Base-by-base conservation (phyloP, 768 basidiomycete genomes). In the Polyporus arcularius region DNA sequence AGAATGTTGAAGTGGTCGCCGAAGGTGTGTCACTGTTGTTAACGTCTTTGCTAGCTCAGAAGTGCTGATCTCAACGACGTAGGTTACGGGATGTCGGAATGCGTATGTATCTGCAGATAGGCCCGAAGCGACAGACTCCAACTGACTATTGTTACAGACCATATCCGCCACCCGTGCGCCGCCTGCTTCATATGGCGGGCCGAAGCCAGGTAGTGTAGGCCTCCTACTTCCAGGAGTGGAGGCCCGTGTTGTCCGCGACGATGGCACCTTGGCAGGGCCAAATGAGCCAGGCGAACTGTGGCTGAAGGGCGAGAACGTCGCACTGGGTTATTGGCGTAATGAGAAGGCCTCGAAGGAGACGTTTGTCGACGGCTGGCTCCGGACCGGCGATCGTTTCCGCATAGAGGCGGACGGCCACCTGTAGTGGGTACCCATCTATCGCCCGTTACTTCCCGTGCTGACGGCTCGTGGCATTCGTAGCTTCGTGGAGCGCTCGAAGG, bases 401-500 rank as follows among this genome's bases (percentile, higher is more conserved):
- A 82, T 85, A 4, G 82, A 89, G 62, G 76, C 78, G 61, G 75
- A 85, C 4, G 85, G 84, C 0, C 80, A 83, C 58, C 85, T 91
- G 68, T 92, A 82, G 89, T 90, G 60, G 43, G 85, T 75, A 12
- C 18, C 30, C 10, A 28, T 52, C n/a, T 15, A 14, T 9, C 21
- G 12, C 16, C 5, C 53, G 45, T 21, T 26, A 45, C 4, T 26
- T 3, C 46, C 50, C 52, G 50, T 41, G 52, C 54, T 55, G 56
- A 61, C 47, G 38, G 18, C 12, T 7, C 7, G 12, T 15, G 28
- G 21, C 21, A 35, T 35, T 11, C 11, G 7, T 57, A 90, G 88
- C 72, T 92, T 85, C 65, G 85, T 85, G 12, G 91, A 93, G 71
- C 80, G 92, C 54, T 78, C 80, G n/a, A 92, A 93, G 86, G 92